phyloP scores from a whole-genome alignment of 306 rosid genomes.

The Alnus rubra region DNA sequence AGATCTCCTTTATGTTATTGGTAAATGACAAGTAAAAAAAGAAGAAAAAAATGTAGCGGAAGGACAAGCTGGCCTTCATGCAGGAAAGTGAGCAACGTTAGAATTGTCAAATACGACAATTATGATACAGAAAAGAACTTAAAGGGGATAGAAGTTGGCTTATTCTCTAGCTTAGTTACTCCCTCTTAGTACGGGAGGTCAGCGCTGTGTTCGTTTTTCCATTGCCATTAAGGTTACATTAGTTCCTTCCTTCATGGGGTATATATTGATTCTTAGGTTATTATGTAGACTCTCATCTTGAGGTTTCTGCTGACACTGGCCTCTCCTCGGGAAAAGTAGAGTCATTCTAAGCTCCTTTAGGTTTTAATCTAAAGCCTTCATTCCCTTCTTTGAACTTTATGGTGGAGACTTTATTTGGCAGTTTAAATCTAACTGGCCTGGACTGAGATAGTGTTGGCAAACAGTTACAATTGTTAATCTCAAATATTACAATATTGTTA shows the following conservation, averaged over 20 bases:
- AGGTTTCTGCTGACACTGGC: background rate
- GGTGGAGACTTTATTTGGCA: too few relatives aligned
- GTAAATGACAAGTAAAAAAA: background rate
- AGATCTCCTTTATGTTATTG: background rate
- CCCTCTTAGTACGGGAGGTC: background rate
- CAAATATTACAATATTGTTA: background rate
- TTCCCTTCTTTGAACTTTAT: too few relatives aligned
- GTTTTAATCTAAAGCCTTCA: background rate
- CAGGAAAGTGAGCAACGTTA: background rate
- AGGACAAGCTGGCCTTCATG: background rate
- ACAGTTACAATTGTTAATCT: too few relatives aligned
- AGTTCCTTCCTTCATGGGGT: background rate
- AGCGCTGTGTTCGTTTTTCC: background rate
- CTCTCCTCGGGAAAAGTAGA: background rate
- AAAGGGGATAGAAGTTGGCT: background rate
- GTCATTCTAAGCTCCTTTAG: background rate
- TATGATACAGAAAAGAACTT: background rate
- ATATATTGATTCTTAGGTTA: background rate
- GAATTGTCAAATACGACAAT: background rate
- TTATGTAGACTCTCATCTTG: background rate
- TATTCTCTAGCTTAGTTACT: background rate
- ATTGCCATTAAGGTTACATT: background rate
- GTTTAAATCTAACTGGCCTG: too few relatives aligned
- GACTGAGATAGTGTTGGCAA: too few relatives aligned
- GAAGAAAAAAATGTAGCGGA: background rate